These are phyloP conservation scores for Pythium sp. DNA, from an alignment of 352 stramenopile species.

Conservation along the genomic window DNA sequence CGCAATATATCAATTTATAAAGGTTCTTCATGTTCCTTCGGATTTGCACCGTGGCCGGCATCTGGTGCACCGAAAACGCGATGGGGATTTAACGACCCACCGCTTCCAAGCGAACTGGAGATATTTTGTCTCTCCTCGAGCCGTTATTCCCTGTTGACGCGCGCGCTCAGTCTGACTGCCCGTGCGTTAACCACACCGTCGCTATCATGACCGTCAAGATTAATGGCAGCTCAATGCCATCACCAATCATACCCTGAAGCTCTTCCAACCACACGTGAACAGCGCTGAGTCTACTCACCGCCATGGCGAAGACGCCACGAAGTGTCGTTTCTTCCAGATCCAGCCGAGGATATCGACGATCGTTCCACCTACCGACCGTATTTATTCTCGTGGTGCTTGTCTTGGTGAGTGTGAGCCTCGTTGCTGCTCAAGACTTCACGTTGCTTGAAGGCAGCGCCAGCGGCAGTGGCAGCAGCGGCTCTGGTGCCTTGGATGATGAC, in stretches of 20 bases:
- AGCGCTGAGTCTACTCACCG: not conserved
- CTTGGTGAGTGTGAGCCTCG: not conserved
- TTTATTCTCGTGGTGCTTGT: not conserved
- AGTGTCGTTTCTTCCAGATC: not conserved
- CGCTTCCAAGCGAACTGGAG: not conserved
- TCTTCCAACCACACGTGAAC: not conserved
- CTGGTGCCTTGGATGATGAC: not conserved
- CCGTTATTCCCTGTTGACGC: not conserved
- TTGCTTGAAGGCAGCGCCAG: not conserved
- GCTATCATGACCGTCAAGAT: not conserved
- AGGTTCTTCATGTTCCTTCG: not conserved
- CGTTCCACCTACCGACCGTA: not conserved
- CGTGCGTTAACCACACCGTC: not conserved
- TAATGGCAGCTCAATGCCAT: not conserved
- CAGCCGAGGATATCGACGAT: not conserved
- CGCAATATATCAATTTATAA: not conserved
- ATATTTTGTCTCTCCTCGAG: not conserved
- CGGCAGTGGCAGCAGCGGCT: not conserved
- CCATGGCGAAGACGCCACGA: not conserved
- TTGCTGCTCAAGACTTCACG: not conserved
- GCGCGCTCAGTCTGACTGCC: not conserved
- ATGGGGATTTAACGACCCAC: not conserved
- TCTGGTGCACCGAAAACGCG: not conserved
- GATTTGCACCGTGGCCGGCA: not conserved
- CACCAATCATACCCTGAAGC: not conserved